Evolutionary conservation across 2,329 filamentous ascomycete species (phyloP), one percentile per base, ranked within the genome.

Genomic region (Huntiella decipiens): DNA sequence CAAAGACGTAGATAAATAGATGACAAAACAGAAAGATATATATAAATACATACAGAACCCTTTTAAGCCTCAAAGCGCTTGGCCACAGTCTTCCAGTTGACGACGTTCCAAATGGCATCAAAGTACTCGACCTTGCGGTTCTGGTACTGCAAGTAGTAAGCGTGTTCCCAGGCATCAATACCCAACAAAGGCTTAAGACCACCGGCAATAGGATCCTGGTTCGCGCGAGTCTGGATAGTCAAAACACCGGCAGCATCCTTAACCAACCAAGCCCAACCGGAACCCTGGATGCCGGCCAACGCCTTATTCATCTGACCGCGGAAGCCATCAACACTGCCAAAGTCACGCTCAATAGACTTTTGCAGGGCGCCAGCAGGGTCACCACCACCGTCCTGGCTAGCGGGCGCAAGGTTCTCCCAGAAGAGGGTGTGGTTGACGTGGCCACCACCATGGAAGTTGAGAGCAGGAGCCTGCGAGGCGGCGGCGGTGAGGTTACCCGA

Each of bases 121-220:
- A 94, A 94, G 71, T 94, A 94, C 68, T 94, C 86, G 48, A 81
- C 86, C 77, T 94, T 94, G 64, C 85, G 79, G 72, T 94, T 94
- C 75, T 94, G 74, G 67, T 94, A 94, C 68, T 94, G 84, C 51
- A 94, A 71, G 66, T 93, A 92, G 70, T 92, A 93, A 44, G 86
- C 86, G 65, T 94, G 86, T 71, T 94, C 86, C 86, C 86, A 94
- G 46, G 86, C 87, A 66, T 95, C 87, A 57, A 95, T 80, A 48
- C 87, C 87, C 40, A 95, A 66, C 42, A 95, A 68, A 34, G 87
- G 87, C 56, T 77, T 71, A 60, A 81, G 84, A 60, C 81, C 81
- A 43, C 86, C 86, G 11, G 85, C 73, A 28, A 95, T 82, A 19
- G 87, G 82, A 61, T 93, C 85, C 67, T 93, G 85, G 69, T 92